These are phyloP conservation scores for Achaetomium macrosporum DNA, from an alignment of 2,329 filamentous ascomycete species.

Conservation along the genomic window DNA sequence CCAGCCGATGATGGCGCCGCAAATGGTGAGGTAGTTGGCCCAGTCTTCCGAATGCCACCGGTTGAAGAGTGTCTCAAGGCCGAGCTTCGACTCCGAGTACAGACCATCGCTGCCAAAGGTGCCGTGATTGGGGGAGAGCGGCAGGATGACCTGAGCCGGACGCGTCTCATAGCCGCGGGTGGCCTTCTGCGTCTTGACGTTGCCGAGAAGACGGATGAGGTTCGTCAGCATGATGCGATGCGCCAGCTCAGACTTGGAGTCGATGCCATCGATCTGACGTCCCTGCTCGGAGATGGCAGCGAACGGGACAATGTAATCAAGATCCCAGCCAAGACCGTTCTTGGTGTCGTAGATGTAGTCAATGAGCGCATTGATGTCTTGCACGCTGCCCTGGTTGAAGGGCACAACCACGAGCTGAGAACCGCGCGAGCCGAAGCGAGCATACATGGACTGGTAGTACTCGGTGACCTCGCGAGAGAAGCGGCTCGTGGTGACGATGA, in stretches of 20 bases:
- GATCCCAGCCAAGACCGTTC: constrained; percentile 95
- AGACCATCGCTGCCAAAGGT: constrained; percentile 97
- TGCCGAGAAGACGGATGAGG: constrained; percentile 81
- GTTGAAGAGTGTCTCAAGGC: constrained; percentile 95
- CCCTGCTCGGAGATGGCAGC: constrained; percentile 97
- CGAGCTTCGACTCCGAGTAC: constrained; percentile 97
- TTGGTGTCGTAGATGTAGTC: constrained; percentile 97
- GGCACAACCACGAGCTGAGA: constrained; percentile 97
- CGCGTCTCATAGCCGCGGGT: constrained; percentile 87
- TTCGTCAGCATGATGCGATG: constrained; percentile 99
- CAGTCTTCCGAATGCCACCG: constrained; percentile 97
- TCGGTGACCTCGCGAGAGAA: constrained; percentile 97
- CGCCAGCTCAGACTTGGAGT: constrained; percentile 95
- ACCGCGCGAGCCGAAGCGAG: constrained; percentile 84
- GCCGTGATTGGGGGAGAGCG: constrained; percentile 94
- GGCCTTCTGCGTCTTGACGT: constrained; percentile 85
- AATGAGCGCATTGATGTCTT: constrained; percentile 89
- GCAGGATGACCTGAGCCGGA: constrained; percentile 91
- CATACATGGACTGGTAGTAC: constrained; percentile 99
- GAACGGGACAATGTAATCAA: constrained; percentile 93
- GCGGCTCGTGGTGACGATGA: constrained; percentile 91
- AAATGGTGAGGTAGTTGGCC: constrained; percentile 96
- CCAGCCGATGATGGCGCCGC: constrained; percentile 97
- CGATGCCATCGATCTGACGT: constrained; percentile 92
- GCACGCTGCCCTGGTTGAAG: constrained; percentile 98